Base-by-base conservation (phyloP, 371 early-diverging fungal genomes). In the Syncephalastrum monosporum region DNA sequence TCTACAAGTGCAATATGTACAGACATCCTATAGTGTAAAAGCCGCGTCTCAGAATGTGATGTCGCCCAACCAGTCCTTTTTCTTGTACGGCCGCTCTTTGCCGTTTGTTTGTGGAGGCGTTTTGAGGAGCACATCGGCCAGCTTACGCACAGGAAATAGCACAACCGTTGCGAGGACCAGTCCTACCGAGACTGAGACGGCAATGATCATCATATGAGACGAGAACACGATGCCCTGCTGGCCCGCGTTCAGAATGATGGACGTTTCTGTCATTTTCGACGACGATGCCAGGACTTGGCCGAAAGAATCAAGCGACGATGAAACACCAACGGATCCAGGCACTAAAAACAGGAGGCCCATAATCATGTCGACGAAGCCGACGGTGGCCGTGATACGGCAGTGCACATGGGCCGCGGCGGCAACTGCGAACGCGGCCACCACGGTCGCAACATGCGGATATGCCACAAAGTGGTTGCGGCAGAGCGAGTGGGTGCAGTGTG, bases 281-380 rank as follows among this genome's bases (percentile, higher is more conserved):
- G 55, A 51, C 0, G 67, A 60, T 0, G 63, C 49, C 19, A 64
- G 14, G 1, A 50, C 57, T 42, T 64, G 59, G 7, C 64, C 60
- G 50, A 71, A 65, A 0, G 58, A 55, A 17, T 55, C 59, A 4
- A 71, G 45, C 3, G 71, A 65, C 5, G 65, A 67, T 2, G 71
- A 56, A 1, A 71, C 71, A 24, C 71, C 71, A 4, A 71, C 67
- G 4, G 71, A 67, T 0, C 71, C 71, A 33, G 71, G 71, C 3
- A 67, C 71, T 15, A 71, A 19, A 55, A 71, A 71, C 44, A 71
- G 38, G 5, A 71, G 25, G 0, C 71, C 71, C 21, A 65, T 65
- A 16, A 71, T 64, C 71, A 71, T 71, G 43, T 71, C 71, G 3
- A 64, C 65, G 58, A 71, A 71, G 1, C 71, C 71, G 25, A 71